A percentile compares a stretch with the other conserved stretches of the same genome.
phyloP scores from a whole-genome alignment of 140 eudicot species.

The Eryngium alpinum region DNA sequence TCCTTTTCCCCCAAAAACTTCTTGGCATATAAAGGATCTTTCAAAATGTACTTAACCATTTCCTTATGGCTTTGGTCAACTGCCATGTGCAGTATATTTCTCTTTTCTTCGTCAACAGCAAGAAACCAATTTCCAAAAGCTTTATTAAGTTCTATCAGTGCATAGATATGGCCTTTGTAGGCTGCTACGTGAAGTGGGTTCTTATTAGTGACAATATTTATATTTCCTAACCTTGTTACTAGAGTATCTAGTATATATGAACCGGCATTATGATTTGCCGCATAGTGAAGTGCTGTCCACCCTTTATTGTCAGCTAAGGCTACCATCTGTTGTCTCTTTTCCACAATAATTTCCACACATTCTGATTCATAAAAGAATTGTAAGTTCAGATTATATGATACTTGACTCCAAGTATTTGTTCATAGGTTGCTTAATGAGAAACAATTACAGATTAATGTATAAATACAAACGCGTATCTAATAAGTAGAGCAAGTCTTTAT shows the following conservation, averaged over 20 bases:
- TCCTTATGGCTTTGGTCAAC: not conserved
- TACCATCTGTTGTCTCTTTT: not conserved
- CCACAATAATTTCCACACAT: not conserved
- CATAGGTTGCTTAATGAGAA: too few species aligned
- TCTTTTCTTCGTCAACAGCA: not conserved
- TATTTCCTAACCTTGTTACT: too few species aligned
- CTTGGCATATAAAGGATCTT: not conserved
- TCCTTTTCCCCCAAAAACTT: not conserved
- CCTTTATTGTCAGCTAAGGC: too few species aligned
- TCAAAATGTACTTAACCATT: not conserved
- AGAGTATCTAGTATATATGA: not conserved
- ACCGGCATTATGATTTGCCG: not conserved
- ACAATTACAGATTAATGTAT: not conserved
- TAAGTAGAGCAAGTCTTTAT: not conserved
- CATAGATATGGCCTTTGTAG: not conserved
- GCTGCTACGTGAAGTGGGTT: not conserved
- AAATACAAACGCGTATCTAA: not conserved
- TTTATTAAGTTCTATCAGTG: not conserved
- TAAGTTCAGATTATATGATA: not conserved
- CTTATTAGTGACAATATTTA: too few species aligned
- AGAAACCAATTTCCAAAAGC: not conserved
- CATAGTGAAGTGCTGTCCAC: constrained; percentile 12
- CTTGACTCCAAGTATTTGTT: too few species aligned
- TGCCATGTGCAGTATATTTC: constrained; percentile 1
- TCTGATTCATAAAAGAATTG: not conserved